A percentile compares a stretch with the other conserved stretches of the same genome.
Evolutionary conservation across 768 basidiomycete species (phyloP).

Genomic region (Mycena kentingensis): DNA sequence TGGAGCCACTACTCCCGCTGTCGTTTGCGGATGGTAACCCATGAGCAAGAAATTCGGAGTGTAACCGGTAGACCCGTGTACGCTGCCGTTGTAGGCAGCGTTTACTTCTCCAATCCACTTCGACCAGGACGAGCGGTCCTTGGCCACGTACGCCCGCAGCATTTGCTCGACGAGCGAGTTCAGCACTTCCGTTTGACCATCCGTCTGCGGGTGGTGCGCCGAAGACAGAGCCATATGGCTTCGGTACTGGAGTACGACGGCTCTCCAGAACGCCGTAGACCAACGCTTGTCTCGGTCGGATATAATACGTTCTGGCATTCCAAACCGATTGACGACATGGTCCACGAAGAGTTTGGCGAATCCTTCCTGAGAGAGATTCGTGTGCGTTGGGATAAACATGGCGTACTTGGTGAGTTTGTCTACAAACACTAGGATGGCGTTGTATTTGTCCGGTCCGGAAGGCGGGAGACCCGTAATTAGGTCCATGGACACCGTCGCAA

Average conservation of each 20-base stretch:
- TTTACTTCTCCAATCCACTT: constrained; percentile 21
- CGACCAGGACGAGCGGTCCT: constrained; percentile 30
- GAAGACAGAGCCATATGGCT: constrained; percentile 22
- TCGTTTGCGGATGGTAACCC: constrained; percentile 23
- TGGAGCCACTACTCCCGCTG: constrained; percentile 3
- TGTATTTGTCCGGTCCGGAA: constrained; percentile 15
- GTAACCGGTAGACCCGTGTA: constrained; percentile 23
- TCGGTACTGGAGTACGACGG: background rate
- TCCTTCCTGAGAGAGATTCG: constrained; percentile 1
- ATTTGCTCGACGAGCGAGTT: too few relatives aligned
- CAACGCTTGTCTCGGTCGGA: constrained; percentile 11
- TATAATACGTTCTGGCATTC: constrained; percentile 4
- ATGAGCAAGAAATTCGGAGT: constrained; percentile 26
- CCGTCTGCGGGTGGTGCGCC: too few relatives aligned
- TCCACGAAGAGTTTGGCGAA: constrained; percentile 4
- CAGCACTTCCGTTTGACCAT: too few relatives aligned
- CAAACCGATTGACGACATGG: background rate
- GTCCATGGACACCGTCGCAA: too few relatives aligned
- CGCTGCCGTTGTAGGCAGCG: constrained; percentile 29
- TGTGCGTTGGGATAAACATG: constrained; percentile 33
- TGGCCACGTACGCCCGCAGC: too few relatives aligned
- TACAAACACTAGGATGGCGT: constrained; percentile 27
- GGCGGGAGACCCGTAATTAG: too few relatives aligned
- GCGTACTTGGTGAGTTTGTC: constrained; percentile 32
- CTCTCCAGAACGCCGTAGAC: constrained; percentile 19